A percentile compares a stretch with the other conserved stretches of the same genome.
Conservation (phyloP, 2,329 filamentous ascomycete species). For the Trichoderma endophyticum region DNA sequence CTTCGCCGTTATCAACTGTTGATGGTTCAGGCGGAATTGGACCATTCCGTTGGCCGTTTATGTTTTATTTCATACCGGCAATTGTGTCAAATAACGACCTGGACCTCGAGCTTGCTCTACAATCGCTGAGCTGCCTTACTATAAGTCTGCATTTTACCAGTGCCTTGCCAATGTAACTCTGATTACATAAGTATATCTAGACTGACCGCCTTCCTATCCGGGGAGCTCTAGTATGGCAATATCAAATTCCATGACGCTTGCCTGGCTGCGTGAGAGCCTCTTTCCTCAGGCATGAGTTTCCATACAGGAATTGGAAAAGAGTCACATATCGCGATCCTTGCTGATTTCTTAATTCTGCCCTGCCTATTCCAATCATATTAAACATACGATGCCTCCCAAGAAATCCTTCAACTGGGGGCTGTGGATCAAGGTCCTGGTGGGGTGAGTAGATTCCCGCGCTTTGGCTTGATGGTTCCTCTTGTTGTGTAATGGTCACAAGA, state of each 20-base stretch:
- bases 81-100: not conserved
- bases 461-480: not conserved
- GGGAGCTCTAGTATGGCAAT: not conserved
- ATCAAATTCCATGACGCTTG: slow-evolving; percentile 16
- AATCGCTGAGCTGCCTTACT: not conserved
- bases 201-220: slow-evolving; percentile 3
- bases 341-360: not conserved
- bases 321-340: too few relatives aligned
- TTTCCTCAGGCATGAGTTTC: not conserved
- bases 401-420: slow-evolving; percentile 54
- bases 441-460: slow-evolving; percentile 48
- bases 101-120: not conserved
- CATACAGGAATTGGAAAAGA: not conserved
- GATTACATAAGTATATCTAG: not conserved
- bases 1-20: not conserved
- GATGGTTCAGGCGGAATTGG: not conserved
- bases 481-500: not conserved
- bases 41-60: not conserved
- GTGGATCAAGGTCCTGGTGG: slow-evolving; percentile 67
- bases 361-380: not conserved
- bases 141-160: too few relatives aligned
- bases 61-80: not conserved
- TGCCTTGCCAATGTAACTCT: not conserved
- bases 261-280: not conserved
- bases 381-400: slow-evolving; percentile 35